phyloP scores from a whole-genome alignment of 805 yeast species.

The Brettanomyces sp. region DNA sequence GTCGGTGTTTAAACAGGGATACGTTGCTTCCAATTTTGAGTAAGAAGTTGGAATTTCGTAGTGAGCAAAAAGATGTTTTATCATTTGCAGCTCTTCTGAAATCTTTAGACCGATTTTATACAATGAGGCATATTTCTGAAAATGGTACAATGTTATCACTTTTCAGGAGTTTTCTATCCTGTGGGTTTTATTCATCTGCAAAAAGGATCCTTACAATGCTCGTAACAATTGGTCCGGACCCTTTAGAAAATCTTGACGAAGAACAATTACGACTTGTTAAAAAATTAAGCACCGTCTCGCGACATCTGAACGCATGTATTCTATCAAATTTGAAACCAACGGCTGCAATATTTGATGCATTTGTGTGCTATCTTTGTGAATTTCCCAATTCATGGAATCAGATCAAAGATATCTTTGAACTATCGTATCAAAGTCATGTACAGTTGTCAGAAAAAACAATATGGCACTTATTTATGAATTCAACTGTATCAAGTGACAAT shows the following conservation, averaged over 20 bases:
- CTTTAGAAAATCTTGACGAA: neutral
- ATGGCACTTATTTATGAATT: slow-evolving; percentile 1
- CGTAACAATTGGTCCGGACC: neutral
- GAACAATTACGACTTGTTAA: neutral
- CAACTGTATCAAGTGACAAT: neutral
- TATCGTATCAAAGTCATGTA: neutral
- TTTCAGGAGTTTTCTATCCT: neutral
- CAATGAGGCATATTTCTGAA: neutral
- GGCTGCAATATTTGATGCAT: neutral
- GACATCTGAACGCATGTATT: slow-evolving; percentile 2
- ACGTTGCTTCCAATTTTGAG: neutral
- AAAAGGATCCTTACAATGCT: slow-evolving; percentile 1
- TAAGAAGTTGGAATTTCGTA: neutral
- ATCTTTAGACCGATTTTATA: neutral
- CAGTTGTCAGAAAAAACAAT: neutral
- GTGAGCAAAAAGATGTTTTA: neutral
- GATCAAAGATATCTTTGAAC: slow-evolving; percentile 1
- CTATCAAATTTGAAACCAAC: slow-evolving; percentile 1
- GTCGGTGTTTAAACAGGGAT: neutral
- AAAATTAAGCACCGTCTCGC: neutral
- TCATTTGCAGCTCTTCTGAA: neutral
- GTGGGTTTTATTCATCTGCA: slow-evolving; percentile 4
- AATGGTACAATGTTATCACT: neutral
- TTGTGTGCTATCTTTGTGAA: slow-evolving; percentile 2
- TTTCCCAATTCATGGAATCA: slow-evolving; percentile 1